These are phyloP conservation scores for Metschnikowia continentalis DNA, from an alignment of 805 yeast genomes.

Conservation along the genomic window DNA sequence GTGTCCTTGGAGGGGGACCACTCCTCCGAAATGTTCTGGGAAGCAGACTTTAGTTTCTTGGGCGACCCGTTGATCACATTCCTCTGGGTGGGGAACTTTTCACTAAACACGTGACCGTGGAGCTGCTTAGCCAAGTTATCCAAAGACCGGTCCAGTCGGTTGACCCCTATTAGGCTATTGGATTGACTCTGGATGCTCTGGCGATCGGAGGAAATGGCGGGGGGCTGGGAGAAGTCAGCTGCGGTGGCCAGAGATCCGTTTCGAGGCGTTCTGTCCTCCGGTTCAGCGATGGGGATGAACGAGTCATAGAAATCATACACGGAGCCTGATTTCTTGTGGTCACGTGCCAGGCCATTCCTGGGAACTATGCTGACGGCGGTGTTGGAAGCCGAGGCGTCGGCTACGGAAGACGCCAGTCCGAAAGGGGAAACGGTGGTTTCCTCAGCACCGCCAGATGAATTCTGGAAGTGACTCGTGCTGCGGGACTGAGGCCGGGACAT, in stretches of 20 bases:
- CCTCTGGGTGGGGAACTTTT: conserved; percentile 33
- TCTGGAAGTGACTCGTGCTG: background rate
- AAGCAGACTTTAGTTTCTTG: conserved; percentile 4
- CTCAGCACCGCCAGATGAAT: background rate
- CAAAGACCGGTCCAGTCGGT: conserved; percentile 17
- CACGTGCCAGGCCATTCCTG: background rate
- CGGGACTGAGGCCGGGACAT: background rate
- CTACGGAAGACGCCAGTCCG: background rate
- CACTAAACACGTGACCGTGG: conserved; percentile 32
- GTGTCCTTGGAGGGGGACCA: background rate
- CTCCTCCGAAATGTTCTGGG: background rate
- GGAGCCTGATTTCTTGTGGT: conserved; percentile 19
- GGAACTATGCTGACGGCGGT: background rate
- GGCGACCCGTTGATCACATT: conserved; percentile 21
- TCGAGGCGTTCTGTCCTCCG: background rate
- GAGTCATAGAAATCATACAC: conserved; percentile 42
- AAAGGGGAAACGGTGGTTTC: background rate
- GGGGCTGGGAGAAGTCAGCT: conserved; percentile 8
- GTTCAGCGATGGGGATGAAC: conserved; percentile 36
- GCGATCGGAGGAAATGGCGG: conserved; percentile 7
- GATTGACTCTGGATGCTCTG: conserved; percentile 12
- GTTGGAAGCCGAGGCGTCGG: background rate
- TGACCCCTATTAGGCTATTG: conserved; percentile 7
- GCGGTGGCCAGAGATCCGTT: background rate
- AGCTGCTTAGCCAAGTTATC: conserved; percentile 40